A percentile compares a stretch with the other conserved stretches of the same genome.
These are phyloP conservation scores for Cudoniella acicularis DNA, from an alignment of 495 filamentous ascomycete species.

Conservation along the genomic window DNA sequence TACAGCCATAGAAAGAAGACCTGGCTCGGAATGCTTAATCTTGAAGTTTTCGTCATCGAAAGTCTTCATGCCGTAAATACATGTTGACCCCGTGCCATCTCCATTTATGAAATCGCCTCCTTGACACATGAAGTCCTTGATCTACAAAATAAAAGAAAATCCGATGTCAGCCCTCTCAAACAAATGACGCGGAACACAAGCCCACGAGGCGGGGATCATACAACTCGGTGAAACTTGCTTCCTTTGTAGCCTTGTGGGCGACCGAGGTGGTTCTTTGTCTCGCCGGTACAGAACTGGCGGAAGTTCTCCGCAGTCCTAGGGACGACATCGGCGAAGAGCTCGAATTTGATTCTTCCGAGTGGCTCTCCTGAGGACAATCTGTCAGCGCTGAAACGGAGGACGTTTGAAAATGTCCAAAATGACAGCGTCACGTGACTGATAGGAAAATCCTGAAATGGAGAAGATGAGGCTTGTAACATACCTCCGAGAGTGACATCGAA, in stretches of 20 bases:
- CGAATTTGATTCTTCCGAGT: conserved; percentile 88
- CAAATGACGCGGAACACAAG: background rate
- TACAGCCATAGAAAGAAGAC: conserved; percentile 91
- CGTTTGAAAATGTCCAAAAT: background rate
- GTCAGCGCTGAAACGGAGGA: background rate
- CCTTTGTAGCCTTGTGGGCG: conserved; percentile 90
- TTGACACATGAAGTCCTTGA: conserved; percentile 94
- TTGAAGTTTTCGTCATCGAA: conserved; percentile 91
- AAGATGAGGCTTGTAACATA: conserved; percentile 29
- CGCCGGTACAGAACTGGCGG: conserved; percentile 93
- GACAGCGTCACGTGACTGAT: conserved; percentile 4
- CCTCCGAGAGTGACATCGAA: conserved; percentile 92
- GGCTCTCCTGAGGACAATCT: conserved; percentile 65
- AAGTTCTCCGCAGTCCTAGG: conserved; percentile 96
- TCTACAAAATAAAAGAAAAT: conserved; percentile 45
- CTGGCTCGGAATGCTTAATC: conserved; percentile 71
- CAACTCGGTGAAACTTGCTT: conserved; percentile 90
- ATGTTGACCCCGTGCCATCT: conserved; percentile 83
- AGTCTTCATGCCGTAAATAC: conserved; percentile 78
- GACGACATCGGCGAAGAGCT: conserved; percentile 80
- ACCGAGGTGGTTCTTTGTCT: conserved; percentile 77
- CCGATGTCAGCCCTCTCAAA: conserved; percentile 1
- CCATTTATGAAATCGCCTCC: conserved; percentile 96
- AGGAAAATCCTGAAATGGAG: background rate
- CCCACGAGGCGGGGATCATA: conserved; percentile 44